phyloP scores from a whole-genome alignment of 108 stramenopile species.

The Conticribra weissflogii region DNA sequence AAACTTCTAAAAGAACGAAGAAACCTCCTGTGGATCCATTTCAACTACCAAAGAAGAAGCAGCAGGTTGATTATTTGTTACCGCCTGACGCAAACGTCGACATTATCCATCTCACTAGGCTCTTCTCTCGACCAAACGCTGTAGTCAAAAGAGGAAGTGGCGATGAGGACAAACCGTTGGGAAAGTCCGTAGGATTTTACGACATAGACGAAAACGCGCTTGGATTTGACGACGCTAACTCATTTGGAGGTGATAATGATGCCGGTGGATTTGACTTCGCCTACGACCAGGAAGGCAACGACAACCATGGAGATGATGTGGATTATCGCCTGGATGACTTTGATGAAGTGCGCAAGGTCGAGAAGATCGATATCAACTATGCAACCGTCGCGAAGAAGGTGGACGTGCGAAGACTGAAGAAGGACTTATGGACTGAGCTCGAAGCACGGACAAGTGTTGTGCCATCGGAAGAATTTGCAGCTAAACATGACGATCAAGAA shows the following conservation, averaged over 20 bases:
- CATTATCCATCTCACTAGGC: slow-evolving; percentile 57
- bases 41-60: slow-evolving; percentile 63
- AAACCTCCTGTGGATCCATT: slow-evolving; percentile 53
- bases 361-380: slow-evolving; percentile 84
- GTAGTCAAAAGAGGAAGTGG: slow-evolving; percentile 31
- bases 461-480: slow-evolving; percentile 20
- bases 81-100: slow-evolving; percentile 76
- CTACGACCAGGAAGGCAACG: slow-evolving; percentile 51
- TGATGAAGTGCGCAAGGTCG: slow-evolving; percentile 77
- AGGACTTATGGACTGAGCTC: slow-evolving; percentile 86
- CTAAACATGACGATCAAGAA: slow-evolving; percentile 10
- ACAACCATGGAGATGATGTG: slow-evolving; percentile 29
- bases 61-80: slow-evolving; percentile 60
- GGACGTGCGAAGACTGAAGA: slow-evolving; percentile 87
- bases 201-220: slow-evolving; percentile 40
- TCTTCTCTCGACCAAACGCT: slow-evolving; percentile 81
- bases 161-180: slow-evolving; percentile 1
- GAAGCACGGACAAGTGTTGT: slow-evolving; percentile 44
- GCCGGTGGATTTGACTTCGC: slow-evolving; percentile 55
- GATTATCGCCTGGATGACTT: slow-evolving; percentile 61
- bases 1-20: slow-evolving; percentile 48
- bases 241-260: slow-evolving; percentile 27
- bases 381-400: slow-evolving; percentile 91
- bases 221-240: slow-evolving; percentile 58
- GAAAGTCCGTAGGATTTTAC: slow-evolving; percentile 66